Base-by-base conservation (phyloP, 495 filamentous ascomycete species). In the Aspergillus coremiiformis region DNA sequence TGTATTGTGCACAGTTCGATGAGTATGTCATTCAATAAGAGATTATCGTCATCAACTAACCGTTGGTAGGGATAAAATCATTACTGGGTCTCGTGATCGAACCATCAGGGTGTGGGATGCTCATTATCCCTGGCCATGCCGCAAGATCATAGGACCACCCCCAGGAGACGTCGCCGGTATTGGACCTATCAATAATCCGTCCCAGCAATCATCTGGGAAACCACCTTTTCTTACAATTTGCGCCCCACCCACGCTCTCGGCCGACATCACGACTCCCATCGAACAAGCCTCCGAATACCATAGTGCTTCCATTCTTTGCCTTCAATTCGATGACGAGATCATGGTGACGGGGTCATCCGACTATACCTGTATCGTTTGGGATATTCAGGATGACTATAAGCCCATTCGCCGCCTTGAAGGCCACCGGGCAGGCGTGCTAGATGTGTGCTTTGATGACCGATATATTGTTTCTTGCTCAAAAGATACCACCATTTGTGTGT, bases 1-100 rank as follows among this genome's bases (percentile, higher is more conserved):
- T 98, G 21, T 98, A 98, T 69, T 97, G 93, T 66, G 82, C 92
- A 33, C 93, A 97, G 64, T 98, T 96, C 70, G 93, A 98, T 65
- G 91, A 97, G 86, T 89, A 80, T 53, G 85, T 71, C 47, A 10
- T 8, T 24, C 51, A 27, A 47, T 51, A 11, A 51, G 14, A 19
- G 11, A 3, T 6, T 5, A 23, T 15, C 12, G n/a, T 22, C 49
- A 46, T n/a, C 45, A 11, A 46, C 46, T 57, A 29, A 53, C 22
- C 17, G 22, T 35, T 29, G 37, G 20, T 39, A 93, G 87, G 65
- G 70, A 85, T 59, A 98, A 97, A 65, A 93, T 97, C 57, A 90
- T 98, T 50, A 97, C 94, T 12, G 93, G 93, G 49, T 96, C 93
- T 12, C 84, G 94, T 52, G 93, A 98, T 65, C 86, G 84, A 59